These are phyloP conservation scores for Fonsecaea monophora DNA, from an alignment of 2,329 filamentous ascomycete species.

Conservation along the genomic window DNA sequence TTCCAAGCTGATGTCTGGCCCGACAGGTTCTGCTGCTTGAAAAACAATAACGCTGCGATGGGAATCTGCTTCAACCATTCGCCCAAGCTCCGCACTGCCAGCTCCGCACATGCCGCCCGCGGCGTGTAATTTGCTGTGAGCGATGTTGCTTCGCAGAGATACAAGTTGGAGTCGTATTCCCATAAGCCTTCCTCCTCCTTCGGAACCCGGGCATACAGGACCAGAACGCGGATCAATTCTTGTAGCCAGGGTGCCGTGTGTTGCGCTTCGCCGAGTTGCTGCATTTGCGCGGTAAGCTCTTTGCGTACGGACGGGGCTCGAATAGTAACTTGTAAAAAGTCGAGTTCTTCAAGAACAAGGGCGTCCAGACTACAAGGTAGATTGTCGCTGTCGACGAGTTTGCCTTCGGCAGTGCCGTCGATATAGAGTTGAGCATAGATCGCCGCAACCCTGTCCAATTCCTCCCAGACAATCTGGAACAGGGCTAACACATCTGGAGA, in stretches of 20 bases:
- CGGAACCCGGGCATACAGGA: slow-evolving; percentile 86
- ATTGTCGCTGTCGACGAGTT: slow-evolving; percentile 78
- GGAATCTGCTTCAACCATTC: slow-evolving; percentile 83
- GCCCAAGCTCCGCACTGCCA: slow-evolving; percentile 82
- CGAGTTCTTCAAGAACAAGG: slow-evolving; percentile 88
- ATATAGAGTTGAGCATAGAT: slow-evolving; percentile 86
- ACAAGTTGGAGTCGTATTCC: slow-evolving; percentile 96
- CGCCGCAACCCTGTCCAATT: slow-evolving; percentile 74
- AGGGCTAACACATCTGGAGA: slow-evolving; percentile 81
- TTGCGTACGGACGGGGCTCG: slow-evolving; percentile 86
- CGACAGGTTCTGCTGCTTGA: slow-evolving; percentile 55
- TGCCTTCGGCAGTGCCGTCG: slow-evolving; percentile 80
- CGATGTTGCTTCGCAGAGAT: slow-evolving; percentile 91
- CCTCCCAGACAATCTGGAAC: slow-evolving; percentile 88
- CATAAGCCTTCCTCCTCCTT: slow-evolving; percentile 92
- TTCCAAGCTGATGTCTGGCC: slow-evolving; percentile 59
- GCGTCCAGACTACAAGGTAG: slow-evolving; percentile 96
- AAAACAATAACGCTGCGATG: slow-evolving; percentile 80
- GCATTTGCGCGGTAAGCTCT: slow-evolving; percentile 82
- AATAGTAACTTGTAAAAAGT: slow-evolving; percentile 91
- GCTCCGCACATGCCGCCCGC: slow-evolving; percentile 86
- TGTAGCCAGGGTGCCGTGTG: slow-evolving; percentile 79
- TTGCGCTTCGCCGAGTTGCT: slow-evolving; percentile 63
- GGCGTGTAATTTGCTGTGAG: slow-evolving; percentile 96
- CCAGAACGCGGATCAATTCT: slow-evolving; percentile 83